Conservation (phyloP, 2,329 filamentous ascomycete genomes). For the Hysterium pulicare region DNA sequence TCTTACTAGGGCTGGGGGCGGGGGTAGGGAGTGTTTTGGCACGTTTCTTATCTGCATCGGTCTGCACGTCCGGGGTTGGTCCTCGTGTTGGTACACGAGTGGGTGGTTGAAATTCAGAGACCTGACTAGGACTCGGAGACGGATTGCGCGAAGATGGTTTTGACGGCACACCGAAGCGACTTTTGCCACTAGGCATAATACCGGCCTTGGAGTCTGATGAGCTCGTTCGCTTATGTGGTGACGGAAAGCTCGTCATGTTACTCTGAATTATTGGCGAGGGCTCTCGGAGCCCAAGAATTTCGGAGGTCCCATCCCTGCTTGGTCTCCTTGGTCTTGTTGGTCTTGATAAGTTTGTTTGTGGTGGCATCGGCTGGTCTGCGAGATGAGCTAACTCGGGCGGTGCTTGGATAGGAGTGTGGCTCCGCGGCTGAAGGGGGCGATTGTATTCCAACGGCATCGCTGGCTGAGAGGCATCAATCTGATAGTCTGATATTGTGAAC, state of each 20-base stretch:
- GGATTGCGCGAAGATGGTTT: slow-evolving; percentile 37
- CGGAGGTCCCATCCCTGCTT: slow-evolving; percentile 45
- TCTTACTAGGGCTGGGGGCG: slow-evolving; percentile 57
- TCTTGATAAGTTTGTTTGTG: too few species aligned
- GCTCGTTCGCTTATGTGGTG: slow-evolving; percentile 49
- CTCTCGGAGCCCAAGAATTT: slow-evolving; percentile 42
- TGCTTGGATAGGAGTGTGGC: slow-evolving; percentile 20
- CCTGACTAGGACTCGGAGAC: slow-evolving; percentile 34
- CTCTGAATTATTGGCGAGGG: slow-evolving; percentile 56
- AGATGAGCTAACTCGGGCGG: slow-evolving; percentile 50
- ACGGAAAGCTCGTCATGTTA: slow-evolving; percentile 49
- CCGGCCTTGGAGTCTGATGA: slow-evolving; percentile 44
- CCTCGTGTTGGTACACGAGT: slow-evolving; percentile 28
- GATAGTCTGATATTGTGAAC: slow-evolving; percentile 3
- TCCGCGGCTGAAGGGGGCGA: slow-evolving; percentile 6
- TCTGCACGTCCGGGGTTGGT: slow-evolving; percentile 39
- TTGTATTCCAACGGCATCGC: not conserved
- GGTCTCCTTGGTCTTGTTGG: slow-evolving; percentile 46
- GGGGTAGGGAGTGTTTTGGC: slow-evolving; percentile 40
- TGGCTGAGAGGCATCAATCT: not conserved
- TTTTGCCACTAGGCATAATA: slow-evolving; percentile 13
- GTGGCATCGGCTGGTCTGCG: slow-evolving; percentile 59
- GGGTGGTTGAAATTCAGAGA: slow-evolving; percentile 20
- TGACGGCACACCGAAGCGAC: slow-evolving; percentile 22
- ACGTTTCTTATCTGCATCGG: slow-evolving; percentile 28